These are phyloP conservation scores for Aspergillus udagawae DNA, from an alignment of 2,329 filamentous ascomycete species.

Conservation along the genomic window DNA sequence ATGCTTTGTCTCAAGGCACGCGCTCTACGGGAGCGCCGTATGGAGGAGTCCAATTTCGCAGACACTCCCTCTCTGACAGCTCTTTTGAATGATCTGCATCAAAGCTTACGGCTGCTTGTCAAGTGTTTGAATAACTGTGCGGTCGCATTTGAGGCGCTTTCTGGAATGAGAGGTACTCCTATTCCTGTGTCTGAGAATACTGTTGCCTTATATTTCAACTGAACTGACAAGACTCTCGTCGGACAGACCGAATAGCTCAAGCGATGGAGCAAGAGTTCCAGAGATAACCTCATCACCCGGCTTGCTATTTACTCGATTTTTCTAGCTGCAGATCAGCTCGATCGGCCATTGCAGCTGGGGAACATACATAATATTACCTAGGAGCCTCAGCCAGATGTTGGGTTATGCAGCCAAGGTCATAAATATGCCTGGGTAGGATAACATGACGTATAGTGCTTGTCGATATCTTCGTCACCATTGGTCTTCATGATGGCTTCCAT, in stretches of 20 bases:
- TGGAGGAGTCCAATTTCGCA: background rate
- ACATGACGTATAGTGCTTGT: too few species aligned
- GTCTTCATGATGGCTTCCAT: too few species aligned
- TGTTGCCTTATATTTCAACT: background rate
- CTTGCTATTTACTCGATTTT: background rate
- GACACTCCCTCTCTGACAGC: conserved; percentile 4
- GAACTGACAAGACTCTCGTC: background rate
- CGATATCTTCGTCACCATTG: background rate
- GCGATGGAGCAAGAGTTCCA: conserved; percentile 2
- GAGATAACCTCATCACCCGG: background rate
- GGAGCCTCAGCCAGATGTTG: background rate
- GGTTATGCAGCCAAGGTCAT: too few species aligned
- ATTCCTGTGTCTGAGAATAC: background rate
- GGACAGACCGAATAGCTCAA: background rate
- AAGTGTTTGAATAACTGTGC: conserved; percentile 18
- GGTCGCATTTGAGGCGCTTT: conserved; percentile 20
- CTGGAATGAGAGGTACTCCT: conserved; percentile 17
- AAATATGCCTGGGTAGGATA: too few species aligned
- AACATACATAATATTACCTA: background rate
- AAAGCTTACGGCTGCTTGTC: conserved; percentile 15
- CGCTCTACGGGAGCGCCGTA: conserved; percentile 1
- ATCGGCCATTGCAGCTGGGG: background rate
- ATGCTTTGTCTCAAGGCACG: conserved; percentile 22
- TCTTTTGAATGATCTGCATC: conserved; percentile 17
- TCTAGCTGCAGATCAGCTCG: background rate